Evolutionary conservation across 2,329 filamentous ascomycete species (phyloP).

Genomic region (Thelonectria olida): DNA sequence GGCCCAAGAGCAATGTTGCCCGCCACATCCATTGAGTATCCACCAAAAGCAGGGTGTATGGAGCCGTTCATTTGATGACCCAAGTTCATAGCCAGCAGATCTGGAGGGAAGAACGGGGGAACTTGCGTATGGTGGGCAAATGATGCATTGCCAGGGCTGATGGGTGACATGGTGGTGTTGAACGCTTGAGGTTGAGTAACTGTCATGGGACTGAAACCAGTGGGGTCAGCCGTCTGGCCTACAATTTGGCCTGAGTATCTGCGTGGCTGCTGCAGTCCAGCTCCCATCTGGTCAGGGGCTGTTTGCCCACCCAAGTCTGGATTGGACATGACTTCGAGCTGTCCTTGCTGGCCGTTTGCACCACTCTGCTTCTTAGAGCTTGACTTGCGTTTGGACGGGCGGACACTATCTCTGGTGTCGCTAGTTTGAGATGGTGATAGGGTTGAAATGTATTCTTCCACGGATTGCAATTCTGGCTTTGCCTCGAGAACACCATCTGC

Average conservation of each 20-base stretch:
- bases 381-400: constrained; percentile 48
- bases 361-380: constrained; percentile 47
- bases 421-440: constrained; percentile 71
- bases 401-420: constrained; percentile 46
- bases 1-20: constrained; percentile 48
- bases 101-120: constrained; percentile 57
- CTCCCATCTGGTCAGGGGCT: constrained; percentile 12
- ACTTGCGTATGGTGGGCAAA: constrained; percentile 51
- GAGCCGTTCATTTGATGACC: constrained; percentile 59
- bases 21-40: constrained; percentile 66
- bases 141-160: constrained; percentile 59
- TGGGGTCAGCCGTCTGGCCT: constrained; percentile 51
- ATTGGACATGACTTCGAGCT: constrained; percentile 32
- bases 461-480: constrained; percentile 88
- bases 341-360: constrained; percentile 19
- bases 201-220: constrained; percentile 52
- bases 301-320: constrained; percentile 26
- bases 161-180: constrained; percentile 60
- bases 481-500: constrained; percentile 91
- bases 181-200: constrained; percentile 53
- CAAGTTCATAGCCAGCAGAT: constrained; percentile 64
- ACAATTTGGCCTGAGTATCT: constrained; percentile 54
- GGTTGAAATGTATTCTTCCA: constrained; percentile 92
- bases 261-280: constrained; percentile 43
- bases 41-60: constrained; percentile 77